phyloP scores from a whole-genome alignment of 1,139 yeast species.

The Saccharomyces hybrid region DNA sequence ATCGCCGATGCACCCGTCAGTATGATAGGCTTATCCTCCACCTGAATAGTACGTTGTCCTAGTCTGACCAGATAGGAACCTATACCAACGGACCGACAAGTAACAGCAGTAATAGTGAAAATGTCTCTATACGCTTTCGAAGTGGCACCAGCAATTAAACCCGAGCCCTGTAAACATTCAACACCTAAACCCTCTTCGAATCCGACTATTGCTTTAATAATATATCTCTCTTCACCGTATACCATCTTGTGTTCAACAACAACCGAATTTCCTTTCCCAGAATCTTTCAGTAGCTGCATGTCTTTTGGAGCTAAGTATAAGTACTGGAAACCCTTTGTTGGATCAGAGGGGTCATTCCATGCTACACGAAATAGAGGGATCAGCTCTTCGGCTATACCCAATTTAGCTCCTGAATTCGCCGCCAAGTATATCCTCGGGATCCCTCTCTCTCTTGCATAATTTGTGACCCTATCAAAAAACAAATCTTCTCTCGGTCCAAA shows the following conservation, averaged over 20 bases:
- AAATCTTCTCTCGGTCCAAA: slow-evolving; percentile 96
- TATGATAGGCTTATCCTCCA: slow-evolving; percentile 97
- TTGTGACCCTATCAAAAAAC: slow-evolving; percentile 88
- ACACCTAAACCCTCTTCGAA: slow-evolving; percentile 96
- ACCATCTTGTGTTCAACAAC: slow-evolving; percentile 45
- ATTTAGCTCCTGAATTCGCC: slow-evolving; percentile 98
- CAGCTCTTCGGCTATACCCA: slow-evolving; percentile 94
- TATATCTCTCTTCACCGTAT: slow-evolving; percentile 66
- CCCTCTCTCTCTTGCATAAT: slow-evolving; percentile 80
- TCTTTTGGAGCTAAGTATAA: slow-evolving; percentile 75
- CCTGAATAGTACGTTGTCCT: slow-evolving; percentile 97
- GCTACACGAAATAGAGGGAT: slow-evolving; percentile 84
- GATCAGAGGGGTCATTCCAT: slow-evolving; percentile 74
- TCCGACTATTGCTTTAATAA: slow-evolving; percentile 82
- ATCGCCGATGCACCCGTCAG: slow-evolving; percentile 99
- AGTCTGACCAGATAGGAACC: slow-evolving; percentile 97
- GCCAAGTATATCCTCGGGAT: slow-evolving; percentile 91
- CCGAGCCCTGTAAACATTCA: slow-evolving; percentile 95
- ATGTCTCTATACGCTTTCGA: slow-evolving; percentile 96
- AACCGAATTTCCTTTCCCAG: slow-evolving; percentile 55
- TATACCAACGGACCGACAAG: slow-evolving; percentile 98
- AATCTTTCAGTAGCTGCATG: slow-evolving; percentile 48
- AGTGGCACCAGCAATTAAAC: slow-evolving; percentile 97
- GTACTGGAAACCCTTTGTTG: slow-evolving; percentile 83
- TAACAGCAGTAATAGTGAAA: slow-evolving; percentile 90